Conservation (phyloP, 2,329 filamentous ascomycete species). For the Scleromitrula shiraiana region DNA sequence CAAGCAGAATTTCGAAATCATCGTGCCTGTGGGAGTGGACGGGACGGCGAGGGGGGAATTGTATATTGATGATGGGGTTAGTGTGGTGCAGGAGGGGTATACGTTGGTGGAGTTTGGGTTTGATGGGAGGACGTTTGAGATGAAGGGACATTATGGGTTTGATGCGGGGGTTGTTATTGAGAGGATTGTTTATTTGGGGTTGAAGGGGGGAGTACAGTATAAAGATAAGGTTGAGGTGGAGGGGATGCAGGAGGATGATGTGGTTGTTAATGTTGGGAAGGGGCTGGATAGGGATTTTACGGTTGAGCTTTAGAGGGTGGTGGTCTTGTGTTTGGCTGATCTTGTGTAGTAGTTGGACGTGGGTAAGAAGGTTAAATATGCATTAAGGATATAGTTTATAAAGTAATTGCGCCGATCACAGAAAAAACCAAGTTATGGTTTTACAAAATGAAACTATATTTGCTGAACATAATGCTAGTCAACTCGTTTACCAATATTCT, state of each 20-base stretch:
- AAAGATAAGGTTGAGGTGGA: no score
- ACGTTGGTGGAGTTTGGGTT: conserved; percentile 55
- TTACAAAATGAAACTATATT: no score
- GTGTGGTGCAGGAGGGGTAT: conserved; percentile 48
- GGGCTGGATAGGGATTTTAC: not conserved
- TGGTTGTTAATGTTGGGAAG: not conserved
- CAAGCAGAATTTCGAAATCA: conserved; percentile 58
- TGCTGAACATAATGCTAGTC: no score
- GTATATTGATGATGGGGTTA: conserved; percentile 73
- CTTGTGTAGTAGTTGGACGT: no score
- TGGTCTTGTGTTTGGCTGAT: no score
- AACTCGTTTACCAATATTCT: no score
- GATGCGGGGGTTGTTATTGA: conserved; percentile 35
- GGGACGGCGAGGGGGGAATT: conserved; percentile 59
- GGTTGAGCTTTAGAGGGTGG: not conserved
- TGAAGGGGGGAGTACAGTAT: not conserved
- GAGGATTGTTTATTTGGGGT: conserved; percentile 44
- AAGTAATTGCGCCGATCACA: no score
- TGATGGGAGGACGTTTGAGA: conserved; percentile 40
- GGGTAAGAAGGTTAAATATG: no score
- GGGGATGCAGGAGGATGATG: not conserved
- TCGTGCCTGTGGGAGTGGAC: conserved; percentile 56
- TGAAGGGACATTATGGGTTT: conserved; percentile 41
- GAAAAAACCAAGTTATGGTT: no score
- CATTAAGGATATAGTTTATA: no score